A percentile compares a stretch with the other conserved stretches of the same genome.
These are phyloP conservation scores for Neoboletus magnificus DNA, from an alignment of 768 basidiomycete species.

Conservation along the genomic window DNA sequence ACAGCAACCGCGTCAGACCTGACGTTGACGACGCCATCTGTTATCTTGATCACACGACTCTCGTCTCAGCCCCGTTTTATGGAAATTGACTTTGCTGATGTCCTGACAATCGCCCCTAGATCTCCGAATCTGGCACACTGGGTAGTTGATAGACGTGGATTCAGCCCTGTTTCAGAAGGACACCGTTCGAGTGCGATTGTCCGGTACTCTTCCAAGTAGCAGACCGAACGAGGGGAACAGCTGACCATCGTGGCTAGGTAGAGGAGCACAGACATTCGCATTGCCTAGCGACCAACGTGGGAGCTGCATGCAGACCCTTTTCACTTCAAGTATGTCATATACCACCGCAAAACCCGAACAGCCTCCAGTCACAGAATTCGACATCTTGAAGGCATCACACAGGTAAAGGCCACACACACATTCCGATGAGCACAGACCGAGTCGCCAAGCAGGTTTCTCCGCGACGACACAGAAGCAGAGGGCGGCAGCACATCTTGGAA, in stretches of 20 bases:
- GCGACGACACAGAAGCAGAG: conserved; percentile 42
- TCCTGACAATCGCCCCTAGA: background rate
- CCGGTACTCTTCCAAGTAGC: too few relatives aligned
- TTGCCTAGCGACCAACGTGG: background rate
- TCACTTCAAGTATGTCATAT: conserved; percentile 7
- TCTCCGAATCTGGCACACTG: background rate
- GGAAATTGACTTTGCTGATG: background rate
- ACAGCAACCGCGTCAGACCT: background rate
- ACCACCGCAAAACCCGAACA: background rate
- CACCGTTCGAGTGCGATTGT: too few relatives aligned
- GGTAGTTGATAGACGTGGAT: too few relatives aligned
- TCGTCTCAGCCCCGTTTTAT: background rate
- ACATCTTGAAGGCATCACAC: conserved; percentile 71
- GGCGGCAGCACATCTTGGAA: conserved; percentile 52
- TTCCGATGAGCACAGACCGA: background rate
- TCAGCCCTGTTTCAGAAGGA: background rate
- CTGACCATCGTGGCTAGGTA: too few relatives aligned
- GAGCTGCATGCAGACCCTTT: background rate
- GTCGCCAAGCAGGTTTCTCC: conserved; percentile 58
- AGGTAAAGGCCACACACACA: conserved; percentile 38
- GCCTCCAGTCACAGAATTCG: conserved; percentile 52
- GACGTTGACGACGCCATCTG: background rate
- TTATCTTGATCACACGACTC: background rate
- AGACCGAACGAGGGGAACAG: too few relatives aligned
- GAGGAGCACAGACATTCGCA: too few relatives aligned